Evolutionary conservation across 768 basidiomycete species (phyloP).

Genomic region (Lentinus brumalis): DNA sequence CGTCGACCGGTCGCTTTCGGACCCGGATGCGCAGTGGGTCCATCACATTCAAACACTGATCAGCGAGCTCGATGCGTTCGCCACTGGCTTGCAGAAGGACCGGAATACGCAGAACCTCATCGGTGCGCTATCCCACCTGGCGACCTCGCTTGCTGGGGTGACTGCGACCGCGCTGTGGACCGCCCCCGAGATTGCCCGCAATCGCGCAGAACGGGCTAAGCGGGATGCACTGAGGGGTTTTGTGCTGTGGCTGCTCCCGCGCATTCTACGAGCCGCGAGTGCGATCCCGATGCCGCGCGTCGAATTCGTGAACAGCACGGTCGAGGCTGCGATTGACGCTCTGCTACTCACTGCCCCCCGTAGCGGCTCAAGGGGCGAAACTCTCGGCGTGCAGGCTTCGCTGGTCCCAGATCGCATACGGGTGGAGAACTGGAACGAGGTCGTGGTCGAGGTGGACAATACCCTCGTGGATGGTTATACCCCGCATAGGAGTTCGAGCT

Average conservation of each 20-base stretch:
- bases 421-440: constrained; percentile 26
- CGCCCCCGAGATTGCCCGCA: constrained; percentile 8
- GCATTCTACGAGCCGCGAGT: constrained; percentile 22
- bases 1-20: constrained; percentile 5
- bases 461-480: not conserved
- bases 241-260: constrained; percentile 27
- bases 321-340: constrained; percentile 29
- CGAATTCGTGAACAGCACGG: constrained; percentile 20
- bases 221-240: constrained; percentile 9
- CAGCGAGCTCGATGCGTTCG: constrained; percentile 20
- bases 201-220: constrained; percentile 6
- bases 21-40: constrained; percentile 11
- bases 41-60: constrained; percentile 15
- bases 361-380: not conserved
- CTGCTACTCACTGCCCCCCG: constrained; percentile 20
- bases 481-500: not conserved
- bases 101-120: constrained; percentile 19
- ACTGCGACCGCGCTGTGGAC: not conserved
- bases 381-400: constrained; percentile 15
- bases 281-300: constrained; percentile 32
- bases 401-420: constrained; percentile 28
- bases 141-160: constrained; percentile 2
- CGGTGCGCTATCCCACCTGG: constrained; percentile 17
- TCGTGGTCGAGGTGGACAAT: constrained; percentile 22
- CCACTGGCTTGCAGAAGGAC: constrained; percentile 19